Percentiles rank a stretch among this genome's conserved stretches.
Evolutionary conservation across 805 yeast species (phyloP).

Genomic region (Myxozyma geophila): DNA sequence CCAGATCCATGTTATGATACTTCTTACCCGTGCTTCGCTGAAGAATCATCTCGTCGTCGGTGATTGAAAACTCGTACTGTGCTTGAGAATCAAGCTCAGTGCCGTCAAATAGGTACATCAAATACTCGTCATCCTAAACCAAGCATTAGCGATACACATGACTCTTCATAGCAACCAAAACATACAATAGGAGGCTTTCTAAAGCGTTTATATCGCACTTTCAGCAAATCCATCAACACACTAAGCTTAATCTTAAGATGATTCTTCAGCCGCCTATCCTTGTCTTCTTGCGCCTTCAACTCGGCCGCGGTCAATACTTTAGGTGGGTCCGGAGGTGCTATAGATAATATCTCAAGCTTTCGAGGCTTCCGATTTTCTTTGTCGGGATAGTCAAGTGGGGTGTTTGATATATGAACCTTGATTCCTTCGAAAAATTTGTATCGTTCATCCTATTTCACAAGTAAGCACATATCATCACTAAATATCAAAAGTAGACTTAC

Average conservation of each 20-base stretch:
- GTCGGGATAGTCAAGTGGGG: slow-evolving; percentile 75
- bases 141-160: not conserved
- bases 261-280: slow-evolving; percentile 83
- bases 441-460: slow-evolving; percentile 50
- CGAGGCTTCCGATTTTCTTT: slow-evolving; percentile 53
- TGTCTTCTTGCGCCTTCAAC: slow-evolving; percentile 55
- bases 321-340: slow-evolving; percentile 46
- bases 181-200: slow-evolving; percentile 79
- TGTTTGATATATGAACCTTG: slow-evolving; percentile 60
- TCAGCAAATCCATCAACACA: slow-evolving; percentile 86
- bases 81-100: slow-evolving; percentile 40
- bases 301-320: slow-evolving; percentile 50
- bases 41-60: slow-evolving; percentile 69
- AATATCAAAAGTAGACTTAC: not conserved
- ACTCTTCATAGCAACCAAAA: not conserved
- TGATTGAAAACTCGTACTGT: slow-evolving; percentile 44
- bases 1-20: slow-evolving; percentile 88
- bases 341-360: slow-evolving; percentile 49
- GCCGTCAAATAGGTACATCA: slow-evolving; percentile 80
- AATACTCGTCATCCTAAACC: slow-evolving; percentile 57
- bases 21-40: slow-evolving; percentile 75
- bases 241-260: slow-evolving; percentile 82
- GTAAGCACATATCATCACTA: not conserved
- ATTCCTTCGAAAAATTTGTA: slow-evolving; percentile 59
- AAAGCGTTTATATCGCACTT: slow-evolving; percentile 84